These are phyloP conservation scores for Coniochaeta sp. DNA, from an alignment of 2,329 filamentous ascomycete species.

Conservation along the genomic window DNA sequence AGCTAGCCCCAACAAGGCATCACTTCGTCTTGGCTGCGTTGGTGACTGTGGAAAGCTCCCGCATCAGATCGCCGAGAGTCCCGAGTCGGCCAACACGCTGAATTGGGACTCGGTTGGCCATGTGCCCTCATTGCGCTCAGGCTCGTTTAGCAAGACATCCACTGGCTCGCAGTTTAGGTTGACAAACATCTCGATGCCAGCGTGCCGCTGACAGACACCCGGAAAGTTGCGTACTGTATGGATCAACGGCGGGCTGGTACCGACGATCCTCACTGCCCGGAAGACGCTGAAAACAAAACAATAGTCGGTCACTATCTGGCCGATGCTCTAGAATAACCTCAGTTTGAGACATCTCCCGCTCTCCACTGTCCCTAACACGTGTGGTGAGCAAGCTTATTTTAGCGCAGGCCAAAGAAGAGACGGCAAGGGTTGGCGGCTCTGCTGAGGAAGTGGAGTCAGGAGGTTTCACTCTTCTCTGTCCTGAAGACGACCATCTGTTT, in stretches of 20 bases:
- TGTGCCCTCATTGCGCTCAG: background rate
- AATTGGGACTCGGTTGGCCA: background rate
- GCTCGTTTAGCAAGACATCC: background rate
- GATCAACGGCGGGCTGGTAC: background rate
- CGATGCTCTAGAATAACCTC: background rate
- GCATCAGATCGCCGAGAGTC: background rate
- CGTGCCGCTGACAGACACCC: background rate
- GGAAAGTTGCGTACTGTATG: background rate
- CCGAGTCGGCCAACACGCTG: background rate
- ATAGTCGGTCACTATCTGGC: background rate
- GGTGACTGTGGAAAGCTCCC: background rate
- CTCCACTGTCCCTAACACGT: background rate
- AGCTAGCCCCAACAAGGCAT: background rate
- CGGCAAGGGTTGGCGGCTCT: background rate
- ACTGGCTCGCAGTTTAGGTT: background rate
- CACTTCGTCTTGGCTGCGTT: background rate
- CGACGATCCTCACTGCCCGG: background rate
- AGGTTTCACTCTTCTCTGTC: background rate
- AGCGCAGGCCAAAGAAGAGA: background rate
- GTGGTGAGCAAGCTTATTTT: background rate
- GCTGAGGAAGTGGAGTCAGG: background rate
- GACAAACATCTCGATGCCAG: background rate
- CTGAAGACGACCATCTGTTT: background rate
- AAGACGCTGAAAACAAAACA: background rate
- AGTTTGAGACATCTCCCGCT: background rate